Evolutionary conservation across 345 rosid genomes (phyloP), one percentile per base, ranked within the genome.

Genomic region (Camelina sativa): DNA sequence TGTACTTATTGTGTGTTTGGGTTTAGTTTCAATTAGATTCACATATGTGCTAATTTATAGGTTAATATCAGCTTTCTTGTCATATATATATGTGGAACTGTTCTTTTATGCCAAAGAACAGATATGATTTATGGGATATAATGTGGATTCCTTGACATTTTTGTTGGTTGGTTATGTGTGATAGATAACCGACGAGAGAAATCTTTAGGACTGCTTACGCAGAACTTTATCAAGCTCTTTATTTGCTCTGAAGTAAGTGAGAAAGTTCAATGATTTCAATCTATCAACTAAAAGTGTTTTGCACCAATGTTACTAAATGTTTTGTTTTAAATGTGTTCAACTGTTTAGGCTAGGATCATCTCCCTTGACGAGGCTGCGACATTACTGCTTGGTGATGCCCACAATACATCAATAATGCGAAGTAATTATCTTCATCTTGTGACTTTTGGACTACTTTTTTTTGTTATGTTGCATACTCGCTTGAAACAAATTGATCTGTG

Each of bases 221-320:
- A 86, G 84, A 92, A 90, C 83, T 92, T 92, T 71, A 91, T 92
- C 71, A 89, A 91, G 85, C 88, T 92, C 63, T 92, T 92, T 84
- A 65, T 92, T 72, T 87, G 89, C 80, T 81, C 91, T 32, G 79
- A 85, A 72, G 98, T 92, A 77, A 85, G 98, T 81, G 54, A 65
- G 6, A 40, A 28, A 30, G 15, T 41, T 38, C 15, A 17, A 9
- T 38, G 7, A 10, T 47, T 62, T 15, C 37, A 32, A 53, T 72
- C 44, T 50, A 57, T 17, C 15, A 1, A 23, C 35, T 5, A 28
- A 4, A 8, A 5, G 9, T 6, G 43, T 38, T 56, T n/a, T 32
- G 47, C 68, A 54, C 23, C 10, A 52, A 54, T 3, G 52, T 19
- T 56, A 30, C 71, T 73, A 15, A 41, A 50, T 69, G 19, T 38